Base-by-base conservation (phyloP, 2,329 filamentous ascomycete species). In the Hymenoscyphus occultus region DNA sequence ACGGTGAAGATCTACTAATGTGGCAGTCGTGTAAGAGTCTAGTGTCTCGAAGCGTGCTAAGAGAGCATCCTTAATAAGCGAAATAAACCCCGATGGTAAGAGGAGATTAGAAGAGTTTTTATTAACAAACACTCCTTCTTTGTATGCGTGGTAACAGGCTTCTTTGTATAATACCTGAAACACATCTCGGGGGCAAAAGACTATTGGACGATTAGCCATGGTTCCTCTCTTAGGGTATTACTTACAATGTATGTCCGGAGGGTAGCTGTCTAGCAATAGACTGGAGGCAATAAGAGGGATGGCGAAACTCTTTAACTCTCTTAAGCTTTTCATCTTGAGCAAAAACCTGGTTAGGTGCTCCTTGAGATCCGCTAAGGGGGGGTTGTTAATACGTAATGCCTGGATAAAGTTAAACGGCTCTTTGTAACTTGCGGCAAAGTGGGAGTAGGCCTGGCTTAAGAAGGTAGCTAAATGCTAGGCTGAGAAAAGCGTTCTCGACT, bases 241-340 rank as follows among this genome's bases (percentile, higher is more conserved):
- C 69, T 68, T 66, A 71, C 66, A 42, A 59, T 71, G 60, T 45
- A 61, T 68, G 35, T 67, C 62, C 45, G 69, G 69, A 56, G 69
- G 68, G 59, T 73, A 74, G 60, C 67, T 70, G 65, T 74, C 68
- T 32, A 74, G 64, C 13, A 74, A 48, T 13, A 74, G 60, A 61
- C 67, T 70, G 13, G 69, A 74, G 10, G 69, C 67, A 32, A 74
- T 69, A 13, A 70, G 65, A 28, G 68, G 69, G 31, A 68, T 68
- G 69, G 68, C 67, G 64, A 74, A 74, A 42, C 71, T 58, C 7
- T 58, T 72, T 32, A 74, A 64, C 63, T 69, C 63, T 61, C 62
- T 39, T 22, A 69, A 58, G 9, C 60, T 67, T 39, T 64, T 67
- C 42, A 68, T 67, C 32, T 69, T 57, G 39, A 65, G 70, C 7